phyloP scores from a whole-genome alignment of 2,329 filamentous ascomycete species.

The Celoporthe dispersa region DNA sequence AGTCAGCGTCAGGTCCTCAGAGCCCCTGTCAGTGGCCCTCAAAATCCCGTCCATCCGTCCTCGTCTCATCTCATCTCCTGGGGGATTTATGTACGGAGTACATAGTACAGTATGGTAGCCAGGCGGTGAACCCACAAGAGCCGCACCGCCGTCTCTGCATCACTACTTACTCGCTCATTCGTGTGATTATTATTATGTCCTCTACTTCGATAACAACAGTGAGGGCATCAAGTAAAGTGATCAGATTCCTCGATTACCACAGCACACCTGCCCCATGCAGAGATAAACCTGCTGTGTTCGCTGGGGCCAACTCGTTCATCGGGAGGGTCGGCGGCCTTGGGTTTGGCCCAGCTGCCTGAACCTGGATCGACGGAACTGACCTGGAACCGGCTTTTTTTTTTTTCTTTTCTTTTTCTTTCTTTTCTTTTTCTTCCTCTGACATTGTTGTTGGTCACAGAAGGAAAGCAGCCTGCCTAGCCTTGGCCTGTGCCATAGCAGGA shows the following conservation, averaged over 20 bases:
- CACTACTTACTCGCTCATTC: background rate
- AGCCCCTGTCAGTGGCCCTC: background rate
- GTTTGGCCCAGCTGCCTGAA: background rate
- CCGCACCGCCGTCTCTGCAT: background rate
- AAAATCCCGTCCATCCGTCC: background rate
- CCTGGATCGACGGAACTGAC: background rate
- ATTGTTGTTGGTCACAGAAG: background rate
- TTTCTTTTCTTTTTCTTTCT: background rate
- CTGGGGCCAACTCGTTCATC: background rate
- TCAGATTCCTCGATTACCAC: background rate
- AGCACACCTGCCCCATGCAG: background rate
- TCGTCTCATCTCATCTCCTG: background rate
- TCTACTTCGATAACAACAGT: background rate
- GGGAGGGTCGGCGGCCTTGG: background rate
- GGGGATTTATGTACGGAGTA: background rate
- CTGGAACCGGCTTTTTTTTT: background rate
- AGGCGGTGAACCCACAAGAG: background rate
- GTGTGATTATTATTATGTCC: background rate
- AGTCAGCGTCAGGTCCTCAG: background rate
- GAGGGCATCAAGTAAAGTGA: background rate
- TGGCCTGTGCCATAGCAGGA: constrained; percentile 12
- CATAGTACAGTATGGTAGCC: background rate
- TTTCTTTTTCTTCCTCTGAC: background rate
- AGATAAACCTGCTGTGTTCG: constrained; percentile 1
- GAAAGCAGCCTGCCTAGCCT: background rate